Evolutionary conservation across 768 basidiomycete genomes (phyloP).

Genomic region (Lentinula boryana): DNA sequence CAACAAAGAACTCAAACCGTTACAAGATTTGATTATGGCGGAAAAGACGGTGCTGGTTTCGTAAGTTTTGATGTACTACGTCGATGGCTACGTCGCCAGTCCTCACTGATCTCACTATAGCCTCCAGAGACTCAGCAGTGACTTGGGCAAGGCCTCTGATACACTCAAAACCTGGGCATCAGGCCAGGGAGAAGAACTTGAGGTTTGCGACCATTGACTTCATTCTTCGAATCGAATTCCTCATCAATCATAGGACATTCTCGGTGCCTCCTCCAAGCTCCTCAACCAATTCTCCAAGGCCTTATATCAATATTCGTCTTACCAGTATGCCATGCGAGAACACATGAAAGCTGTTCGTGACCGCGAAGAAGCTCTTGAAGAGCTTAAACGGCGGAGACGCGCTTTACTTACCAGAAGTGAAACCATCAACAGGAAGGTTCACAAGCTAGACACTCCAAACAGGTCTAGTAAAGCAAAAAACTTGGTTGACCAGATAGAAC

Average conservation of each 20-base stretch:
- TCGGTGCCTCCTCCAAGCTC: constrained; percentile 65
- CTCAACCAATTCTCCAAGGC: constrained; percentile 63
- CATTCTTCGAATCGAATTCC: not conserved
- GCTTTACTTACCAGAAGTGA: constrained; percentile 67
- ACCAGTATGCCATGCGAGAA: constrained; percentile 63
- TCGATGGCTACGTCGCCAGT: not conserved
- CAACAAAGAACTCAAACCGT: constrained; percentile 71
- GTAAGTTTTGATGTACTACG: constrained; percentile 34
- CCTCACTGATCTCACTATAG: constrained; percentile 23
- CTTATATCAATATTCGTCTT: constrained; percentile 60
- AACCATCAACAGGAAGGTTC: constrained; percentile 78
- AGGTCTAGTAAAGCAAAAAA: constrained; percentile 45
- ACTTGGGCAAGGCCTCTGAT: constrained; percentile 66
- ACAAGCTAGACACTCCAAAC: constrained; percentile 84
- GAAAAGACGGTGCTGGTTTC: constrained; percentile 79
- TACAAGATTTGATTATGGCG: constrained; percentile 85
- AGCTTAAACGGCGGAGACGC: constrained; percentile 65
- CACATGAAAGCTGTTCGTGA: constrained; percentile 81
- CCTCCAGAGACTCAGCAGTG: constrained; percentile 58
- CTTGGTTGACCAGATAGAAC: constrained; percentile 62
- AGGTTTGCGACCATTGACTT: constrained; percentile 29
- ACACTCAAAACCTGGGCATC: constrained; percentile 66
- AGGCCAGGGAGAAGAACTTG: constrained; percentile 79
- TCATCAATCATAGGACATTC: constrained; percentile 51
- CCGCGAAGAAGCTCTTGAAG: constrained; percentile 78